Conservation (phyloP, 2,329 filamentous ascomycete genomes). For the Arthrobotrys megalospora region DNA sequence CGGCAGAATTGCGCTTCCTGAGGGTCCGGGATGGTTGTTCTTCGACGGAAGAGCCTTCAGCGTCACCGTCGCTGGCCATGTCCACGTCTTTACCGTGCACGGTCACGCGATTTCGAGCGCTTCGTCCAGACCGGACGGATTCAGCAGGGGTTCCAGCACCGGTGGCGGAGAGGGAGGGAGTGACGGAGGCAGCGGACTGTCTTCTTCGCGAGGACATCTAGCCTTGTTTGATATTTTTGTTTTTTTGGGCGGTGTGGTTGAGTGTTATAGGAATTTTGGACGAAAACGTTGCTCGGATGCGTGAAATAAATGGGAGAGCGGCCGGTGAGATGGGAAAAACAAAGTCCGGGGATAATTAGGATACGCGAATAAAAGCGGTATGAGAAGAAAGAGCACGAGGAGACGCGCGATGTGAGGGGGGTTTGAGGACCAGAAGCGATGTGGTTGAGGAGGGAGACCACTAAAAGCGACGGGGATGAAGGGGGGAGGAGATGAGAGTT, state of each 20-base stretch:
- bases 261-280: conserved; percentile 16
- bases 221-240: background rate
- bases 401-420: conserved; percentile 37
- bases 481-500: conserved; percentile 13
- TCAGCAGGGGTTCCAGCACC: conserved; percentile 58
- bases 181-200: conserved; percentile 57
- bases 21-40: conserved; percentile 51
- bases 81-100: conserved; percentile 61
- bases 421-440: conserved; percentile 18
- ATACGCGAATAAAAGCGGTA: conserved; percentile 51
- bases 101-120: conserved; percentile 56
- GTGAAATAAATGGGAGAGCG: conserved; percentile 38
- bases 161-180: conserved; percentile 55
- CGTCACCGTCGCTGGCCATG: conserved; percentile 58
- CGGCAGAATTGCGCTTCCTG: conserved; percentile 58
- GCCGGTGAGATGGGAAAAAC: conserved; percentile 51
- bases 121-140: conserved; percentile 50
- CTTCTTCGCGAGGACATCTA: conserved; percentile 61
- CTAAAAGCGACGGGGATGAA: conserved; percentile 26
- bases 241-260: conserved; percentile 17
- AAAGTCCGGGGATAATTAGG: conserved; percentile 46
- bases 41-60: conserved; percentile 49
- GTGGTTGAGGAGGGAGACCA: conserved; percentile 25
- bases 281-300: conserved; percentile 38
- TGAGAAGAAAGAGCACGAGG: conserved; percentile 21